Percentiles rank a stretch among this genome's conserved stretches.
Conservation (phyloP, 1,139 yeast species). For the Pichia sp. region DNA sequence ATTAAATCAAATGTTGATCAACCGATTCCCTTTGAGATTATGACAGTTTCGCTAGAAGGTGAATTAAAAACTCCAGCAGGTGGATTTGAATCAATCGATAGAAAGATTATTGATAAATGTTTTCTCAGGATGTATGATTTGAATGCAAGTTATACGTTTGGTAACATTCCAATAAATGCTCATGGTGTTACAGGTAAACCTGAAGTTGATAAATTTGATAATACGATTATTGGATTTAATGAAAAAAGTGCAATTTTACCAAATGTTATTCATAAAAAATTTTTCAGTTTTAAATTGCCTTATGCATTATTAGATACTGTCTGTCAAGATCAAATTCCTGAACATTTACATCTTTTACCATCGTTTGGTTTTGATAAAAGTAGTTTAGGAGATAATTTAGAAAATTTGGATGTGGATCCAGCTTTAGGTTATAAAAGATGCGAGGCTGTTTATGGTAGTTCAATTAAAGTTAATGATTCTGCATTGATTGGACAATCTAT, state of each 20-base stretch:
- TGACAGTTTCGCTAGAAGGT: conserved; percentile 54
- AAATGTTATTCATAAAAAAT: conserved; percentile 29
- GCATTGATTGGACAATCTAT: conserved; percentile 20
- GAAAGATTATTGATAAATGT: conserved; percentile 22
- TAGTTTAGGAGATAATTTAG: conserved; percentile 11
- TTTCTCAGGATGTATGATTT: conserved; percentile 37
- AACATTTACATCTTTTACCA: conserved; percentile 55
- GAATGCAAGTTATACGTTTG: conserved; percentile 36
- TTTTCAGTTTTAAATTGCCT: conserved; percentile 59
- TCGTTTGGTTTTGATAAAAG: conserved; percentile 46
- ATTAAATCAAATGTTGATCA: conserved; percentile 37
- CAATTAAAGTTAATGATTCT: conserved; percentile 29
- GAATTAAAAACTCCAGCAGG: conserved; percentile 13
- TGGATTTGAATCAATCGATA: conserved; percentile 5
- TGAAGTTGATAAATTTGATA: conserved; percentile 33
- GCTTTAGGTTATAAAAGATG: conserved; percentile 37
- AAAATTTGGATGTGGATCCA: conserved; percentile 18
- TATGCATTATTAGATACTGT: conserved; percentile 48
- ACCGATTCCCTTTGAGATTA: conserved; percentile 48
- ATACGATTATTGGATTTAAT: conserved; percentile 46
- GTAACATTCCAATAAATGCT: conserved; percentile 22
- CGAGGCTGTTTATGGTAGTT: conserved; percentile 32
- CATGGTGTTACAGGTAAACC: conserved; percentile 1
- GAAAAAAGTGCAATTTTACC: conserved; percentile 47
- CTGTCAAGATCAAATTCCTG: conserved; percentile 47